Conservation (phyloP, 345 rosid genomes). For the Camelina neglecta region DNA sequence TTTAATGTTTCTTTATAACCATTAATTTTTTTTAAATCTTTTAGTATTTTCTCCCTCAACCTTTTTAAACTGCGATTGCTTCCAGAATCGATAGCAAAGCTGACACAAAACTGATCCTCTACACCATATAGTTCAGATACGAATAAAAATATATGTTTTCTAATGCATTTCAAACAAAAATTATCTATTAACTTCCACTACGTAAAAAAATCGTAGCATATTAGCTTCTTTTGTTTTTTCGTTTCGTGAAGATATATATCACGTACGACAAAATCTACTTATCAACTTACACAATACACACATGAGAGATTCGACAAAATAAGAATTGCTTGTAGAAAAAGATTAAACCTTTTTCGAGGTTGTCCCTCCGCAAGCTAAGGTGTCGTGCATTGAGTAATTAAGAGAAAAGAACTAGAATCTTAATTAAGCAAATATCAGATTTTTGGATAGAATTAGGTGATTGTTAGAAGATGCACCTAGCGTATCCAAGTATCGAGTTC, state of each 20-base stretch:
- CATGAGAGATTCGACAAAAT: conserved; percentile 26
- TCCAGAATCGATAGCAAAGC: conserved; percentile 30
- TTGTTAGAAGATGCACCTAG: conserved; percentile 49
- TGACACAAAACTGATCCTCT: conserved; percentile 40
- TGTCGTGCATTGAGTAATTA: conserved; percentile 32
- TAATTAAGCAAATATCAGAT: not conserved
- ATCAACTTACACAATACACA: conserved; percentile 34
- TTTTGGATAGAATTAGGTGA: conserved; percentile 1
- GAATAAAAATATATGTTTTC: not conserved
- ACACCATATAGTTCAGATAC: conserved; percentile 13
- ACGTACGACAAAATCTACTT: conserved; percentile 41
- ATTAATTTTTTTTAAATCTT: not conserved
- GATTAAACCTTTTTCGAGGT: conserved; percentile 27
- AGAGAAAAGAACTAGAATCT: conserved; percentile 1
- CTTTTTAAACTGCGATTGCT: conserved; percentile 27
- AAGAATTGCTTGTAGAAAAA: conserved; percentile 23
- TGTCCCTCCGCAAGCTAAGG: conserved; percentile 32
- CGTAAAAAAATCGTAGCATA: not conserved
- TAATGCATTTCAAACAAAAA: not conserved
- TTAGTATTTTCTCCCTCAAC: conserved; percentile 5
- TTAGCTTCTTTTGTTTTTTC: not conserved
- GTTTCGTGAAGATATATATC: conserved; percentile 27
- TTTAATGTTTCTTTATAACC: conserved; percentile 26
- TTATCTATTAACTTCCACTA: not conserved
- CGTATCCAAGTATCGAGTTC: conserved; percentile 62